Evolutionary conservation across 2,329 filamentous ascomycete genomes (phyloP), one percentile per base, ranked within the genome.

Genomic region (Metarhizium rileyi): DNA sequence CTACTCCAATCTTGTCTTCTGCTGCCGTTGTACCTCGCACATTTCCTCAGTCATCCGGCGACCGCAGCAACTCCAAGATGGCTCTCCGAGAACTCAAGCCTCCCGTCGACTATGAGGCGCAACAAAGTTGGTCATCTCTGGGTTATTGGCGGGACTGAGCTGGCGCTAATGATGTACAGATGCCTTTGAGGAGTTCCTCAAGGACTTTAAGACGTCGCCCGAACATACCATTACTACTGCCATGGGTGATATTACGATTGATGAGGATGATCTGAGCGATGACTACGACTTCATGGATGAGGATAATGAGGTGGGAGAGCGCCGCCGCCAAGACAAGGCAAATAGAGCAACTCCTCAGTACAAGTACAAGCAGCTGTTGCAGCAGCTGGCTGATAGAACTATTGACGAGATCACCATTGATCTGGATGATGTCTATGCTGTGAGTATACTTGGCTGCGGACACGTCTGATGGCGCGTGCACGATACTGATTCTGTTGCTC

Each of bases 271-370:
- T 58, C 77, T 87, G 40, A 90, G 85, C 67, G 90, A 95, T 61
- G 89, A 95, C 61, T 88, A 95, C 66, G 90, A 96, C 61, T 87
- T 94, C 63, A 89, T 95, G 82, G 88, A 95, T 64, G 86, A 90
- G 59, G 79, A 82, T 53, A 84, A 87, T 54, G 80, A 81, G 48
- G 73, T 74, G 18, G 71, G 73, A 36, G 71, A 73, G 52, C 71
- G 65, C 53, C 75, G 73, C 22, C 74, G 69, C 47, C 70, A 71
- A 56, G 69, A 77, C 44, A 74, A 69, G 63, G 72, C 71, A 57
- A 71, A 63, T 55, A 70, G 69, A 58, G 70, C 67, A 59, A 66
- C 74, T 59, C 83, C 83, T 36, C 88, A 85, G 64, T 73, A 84
- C 66, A 97, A 97, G 70, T 98, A 98, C 70, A 84, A 86, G 75